These are phyloP conservation scores for Aphanomyces cochlioides DNA, from an alignment of 352 stramenopile genomes.

Conservation along the genomic window DNA sequence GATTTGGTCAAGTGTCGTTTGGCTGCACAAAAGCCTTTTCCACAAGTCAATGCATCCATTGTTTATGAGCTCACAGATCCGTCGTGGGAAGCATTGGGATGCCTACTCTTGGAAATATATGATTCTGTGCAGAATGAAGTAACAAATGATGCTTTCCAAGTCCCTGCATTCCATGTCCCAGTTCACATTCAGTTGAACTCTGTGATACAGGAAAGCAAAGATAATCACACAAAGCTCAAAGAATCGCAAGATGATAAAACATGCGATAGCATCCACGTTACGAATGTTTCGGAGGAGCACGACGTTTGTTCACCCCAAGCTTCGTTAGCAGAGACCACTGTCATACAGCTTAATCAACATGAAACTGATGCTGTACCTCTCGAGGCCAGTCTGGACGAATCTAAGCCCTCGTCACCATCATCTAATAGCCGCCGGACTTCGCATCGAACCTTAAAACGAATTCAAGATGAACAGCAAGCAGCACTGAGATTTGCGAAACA, in stretches of 20 bases:
- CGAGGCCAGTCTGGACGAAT: constrained; percentile 28
- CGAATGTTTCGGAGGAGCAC: background rate
- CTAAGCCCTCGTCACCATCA: constrained; percentile 20
- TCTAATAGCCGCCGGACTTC: constrained; percentile 17
- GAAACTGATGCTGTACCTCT: background rate
- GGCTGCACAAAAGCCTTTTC: background rate
- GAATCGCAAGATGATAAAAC: background rate
- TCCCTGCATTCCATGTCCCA: background rate
- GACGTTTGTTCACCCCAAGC: background rate
- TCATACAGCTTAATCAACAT: background rate
- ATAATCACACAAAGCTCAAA: background rate
- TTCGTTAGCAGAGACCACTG: background rate
- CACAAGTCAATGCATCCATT: background rate
- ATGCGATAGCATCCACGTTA: background rate
- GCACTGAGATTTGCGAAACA: constrained; percentile 23
- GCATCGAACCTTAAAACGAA: constrained; percentile 25
- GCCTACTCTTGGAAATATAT: constrained; percentile 22
- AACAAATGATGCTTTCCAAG: background rate
- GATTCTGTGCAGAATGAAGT: background rate
- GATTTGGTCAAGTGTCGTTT: background rate
- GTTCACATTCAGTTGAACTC: background rate
- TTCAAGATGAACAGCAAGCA: constrained; percentile 23
- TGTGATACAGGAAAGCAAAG: background rate
- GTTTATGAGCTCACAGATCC: constrained; percentile 3
- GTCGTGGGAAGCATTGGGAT: constrained; percentile 12